Evolutionary conservation across 495 filamentous ascomycete genomes (phyloP), one percentile per base, ranked within the genome.

Genomic region (Penicillium argentinense): DNA sequence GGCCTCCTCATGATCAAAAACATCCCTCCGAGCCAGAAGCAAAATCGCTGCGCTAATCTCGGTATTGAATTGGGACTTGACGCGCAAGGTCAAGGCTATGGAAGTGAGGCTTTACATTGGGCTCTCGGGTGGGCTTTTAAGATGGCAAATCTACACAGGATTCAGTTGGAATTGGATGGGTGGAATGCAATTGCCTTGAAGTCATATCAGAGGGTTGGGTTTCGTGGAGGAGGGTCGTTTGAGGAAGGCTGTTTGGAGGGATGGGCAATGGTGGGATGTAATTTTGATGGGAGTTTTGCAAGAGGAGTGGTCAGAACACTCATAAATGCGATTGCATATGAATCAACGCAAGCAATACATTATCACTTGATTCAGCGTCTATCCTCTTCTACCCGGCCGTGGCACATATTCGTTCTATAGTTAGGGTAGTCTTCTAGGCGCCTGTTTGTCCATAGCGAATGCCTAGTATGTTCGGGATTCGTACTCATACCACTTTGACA

Each of bases 281-380:
- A 33, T 33, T n/a, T 16, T 33, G 30, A 33, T 33, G 30, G 30
- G 30, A 33, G 30, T 33, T 33, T 33, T 33, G n/a, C 30, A 16
- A 33, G 30, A 33, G 30, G 30, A 33, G n/a, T 33, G 30, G 30
- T 33, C 30, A n/a, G 6, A 6, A 28, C 12, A 6, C 6, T 12
- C 5, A 33, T 33, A 16, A 33, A 33, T 12, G 30, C 30, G 5
- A 33, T 33, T 33, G 30, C n/a, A n/a, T n/a, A n/a, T n/a, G n/a
- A n/a, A n/a, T n/a, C n/a, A n/a, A n/a, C n/a, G n/a, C n/a, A n/a
- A n/a, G n/a, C n/a, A n/a, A n/a, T n/a, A n/a, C n/a, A n/a, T n/a
- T n/a, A n/a, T n/a, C n/a, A n/a, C n/a, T n/a, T n/a, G n/a, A n/a
- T n/a, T n/a, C n/a, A n/a, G n/a, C n/a, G n/a, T n/a, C n/a, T n/a